These are phyloP conservation scores for Paramyrothecium sp. DNA, from an alignment of 2,329 filamentous ascomycete genomes.

Conservation along the genomic window DNA sequence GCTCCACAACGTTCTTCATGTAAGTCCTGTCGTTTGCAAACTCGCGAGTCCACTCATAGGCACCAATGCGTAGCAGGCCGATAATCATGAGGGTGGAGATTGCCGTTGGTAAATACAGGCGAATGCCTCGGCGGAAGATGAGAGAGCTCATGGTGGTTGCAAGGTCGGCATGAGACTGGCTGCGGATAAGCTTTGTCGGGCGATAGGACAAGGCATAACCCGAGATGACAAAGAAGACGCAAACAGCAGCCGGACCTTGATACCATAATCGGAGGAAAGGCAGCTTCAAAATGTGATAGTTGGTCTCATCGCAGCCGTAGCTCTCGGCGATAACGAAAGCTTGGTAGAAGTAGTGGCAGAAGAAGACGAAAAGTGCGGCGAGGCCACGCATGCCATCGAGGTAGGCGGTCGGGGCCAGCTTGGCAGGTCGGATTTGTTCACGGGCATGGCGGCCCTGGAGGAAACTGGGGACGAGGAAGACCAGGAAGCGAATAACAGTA, in stretches of 20 bases:
- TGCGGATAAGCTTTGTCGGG: slow-evolving; percentile 45
- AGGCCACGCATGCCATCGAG: slow-evolving; percentile 58
- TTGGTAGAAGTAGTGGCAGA: slow-evolving; percentile 57
- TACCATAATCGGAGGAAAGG: slow-evolving; percentile 54
- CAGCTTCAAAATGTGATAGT: slow-evolving; percentile 48
- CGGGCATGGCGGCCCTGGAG: slow-evolving; percentile 42
- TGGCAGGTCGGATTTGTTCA: slow-evolving; percentile 37
- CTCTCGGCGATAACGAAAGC: slow-evolving; percentile 50
- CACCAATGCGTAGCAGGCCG: slow-evolving; percentile 40
- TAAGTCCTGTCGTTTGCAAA: slow-evolving; percentile 42
- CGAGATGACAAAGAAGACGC: slow-evolving; percentile 61
- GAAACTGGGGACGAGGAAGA: slow-evolving; percentile 55
- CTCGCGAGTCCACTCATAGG: slow-evolving; percentile 46
- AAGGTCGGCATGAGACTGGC: slow-evolving; percentile 35
- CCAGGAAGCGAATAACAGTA: slow-evolving; percentile 35
- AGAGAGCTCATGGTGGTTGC: slow-evolving; percentile 46
- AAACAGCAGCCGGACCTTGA: slow-evolving; percentile 55
- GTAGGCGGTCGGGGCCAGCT: slow-evolving; percentile 52
- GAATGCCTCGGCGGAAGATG: slow-evolving; percentile 49
- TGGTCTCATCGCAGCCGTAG: slow-evolving; percentile 42
- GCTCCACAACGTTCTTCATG: slow-evolving; percentile 48
- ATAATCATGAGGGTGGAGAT: slow-evolving; percentile 49
- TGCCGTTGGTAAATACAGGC: slow-evolving; percentile 50
- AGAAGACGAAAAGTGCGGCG: slow-evolving; percentile 54
- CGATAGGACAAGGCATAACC: slow-evolving; percentile 59